Conservation (phyloP, 2,329 filamentous ascomycete species). For the Neodidymelliopsis sp. region DNA sequence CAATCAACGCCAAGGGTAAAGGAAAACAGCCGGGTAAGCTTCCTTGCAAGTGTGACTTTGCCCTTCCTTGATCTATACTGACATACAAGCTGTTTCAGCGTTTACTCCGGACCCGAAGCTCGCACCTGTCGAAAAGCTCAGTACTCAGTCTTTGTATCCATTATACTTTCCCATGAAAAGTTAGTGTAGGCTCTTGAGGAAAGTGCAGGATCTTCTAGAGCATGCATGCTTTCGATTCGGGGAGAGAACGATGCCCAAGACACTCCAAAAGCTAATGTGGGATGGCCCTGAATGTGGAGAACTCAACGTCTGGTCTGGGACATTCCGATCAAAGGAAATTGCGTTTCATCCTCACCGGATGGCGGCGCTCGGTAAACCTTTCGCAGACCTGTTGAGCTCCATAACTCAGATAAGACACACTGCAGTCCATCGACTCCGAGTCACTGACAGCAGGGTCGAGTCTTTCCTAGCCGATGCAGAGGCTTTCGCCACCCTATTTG, state of each 20-base stretch:
- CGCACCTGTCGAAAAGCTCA: not conserved
- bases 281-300: constrained; percentile 1
- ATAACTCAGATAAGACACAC: constrained; percentile 3
- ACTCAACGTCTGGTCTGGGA: constrained; percentile 1
- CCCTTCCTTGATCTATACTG: no score
- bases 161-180: not conserved
- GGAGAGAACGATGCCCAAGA: not conserved
- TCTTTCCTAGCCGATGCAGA: not conserved
- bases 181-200: not conserved
- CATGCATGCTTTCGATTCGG: not conserved
- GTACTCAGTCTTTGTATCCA: not conserved
- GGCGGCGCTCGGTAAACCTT: not conserved
- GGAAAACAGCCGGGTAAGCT: not conserved
- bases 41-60: no score
- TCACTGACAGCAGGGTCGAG: not conserved
- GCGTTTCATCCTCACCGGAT: not conserved
- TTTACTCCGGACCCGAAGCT: no score
- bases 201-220: not conserved
- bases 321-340: not conserved
- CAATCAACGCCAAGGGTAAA: not conserved
- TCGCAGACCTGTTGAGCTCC: not conserved
- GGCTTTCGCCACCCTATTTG: not conserved
- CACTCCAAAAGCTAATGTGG: not conserved
- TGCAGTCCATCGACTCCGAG: not conserved
- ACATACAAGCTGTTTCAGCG: no score